Base-by-base conservation (phyloP, 352 stramenopile genomes). In the Detonula confervacea region DNA sequence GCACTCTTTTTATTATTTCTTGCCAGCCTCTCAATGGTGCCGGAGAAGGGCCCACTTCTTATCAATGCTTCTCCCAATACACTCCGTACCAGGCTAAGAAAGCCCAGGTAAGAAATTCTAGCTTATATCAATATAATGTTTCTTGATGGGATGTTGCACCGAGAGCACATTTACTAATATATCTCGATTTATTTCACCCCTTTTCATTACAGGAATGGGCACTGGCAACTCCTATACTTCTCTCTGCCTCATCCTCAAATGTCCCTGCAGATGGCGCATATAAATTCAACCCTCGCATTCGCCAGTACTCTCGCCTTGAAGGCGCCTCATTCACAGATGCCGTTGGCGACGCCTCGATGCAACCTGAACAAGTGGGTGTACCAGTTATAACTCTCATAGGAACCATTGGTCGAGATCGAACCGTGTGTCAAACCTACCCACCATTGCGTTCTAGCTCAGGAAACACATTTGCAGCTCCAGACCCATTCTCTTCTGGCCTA, bases 171-270 rank as follows among this genome's bases (percentile, higher is more conserved):
- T n/a, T n/a, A n/a, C n/a, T n/a, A n/a, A n/a, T n/a, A n/a, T n/a
- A n/a, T n/a, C n/a, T n/a, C n/a, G n/a, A n/a, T n/a, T n/a, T n/a
- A n/a, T n/a, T n/a, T n/a, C n/a, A n/a, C n/a, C n/a, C n/a, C n/a
- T n/a, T n/a, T n/a, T n/a, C n/a, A n/a, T n/a, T n/a, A n/a, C 71
- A 80, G 39, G 63, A 80, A 49, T 80, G 71, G 71, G 71, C 71
- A 6, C 8, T 22, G 14, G 20, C 18, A 16, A 67, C 46, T 24
- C 71, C 57, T 5, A 75, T 74, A 35, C 37, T 80, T 9, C 57
- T 80, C 37, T 80, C 71, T 8, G 51, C 59, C 24, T 56, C 67
- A 16, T 63, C 61, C 7, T 62, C 71, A 14, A 16, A 64, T 61
- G 63, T 73, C 18, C 57, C 57, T 22, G 29, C 16, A 24, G 71